A percentile compares a stretch with the other conserved stretches of the same genome.
phyloP scores from a whole-genome alignment of 225 moss, liverwort and hornwort genomes.

The Bryum argenteum region DNA sequence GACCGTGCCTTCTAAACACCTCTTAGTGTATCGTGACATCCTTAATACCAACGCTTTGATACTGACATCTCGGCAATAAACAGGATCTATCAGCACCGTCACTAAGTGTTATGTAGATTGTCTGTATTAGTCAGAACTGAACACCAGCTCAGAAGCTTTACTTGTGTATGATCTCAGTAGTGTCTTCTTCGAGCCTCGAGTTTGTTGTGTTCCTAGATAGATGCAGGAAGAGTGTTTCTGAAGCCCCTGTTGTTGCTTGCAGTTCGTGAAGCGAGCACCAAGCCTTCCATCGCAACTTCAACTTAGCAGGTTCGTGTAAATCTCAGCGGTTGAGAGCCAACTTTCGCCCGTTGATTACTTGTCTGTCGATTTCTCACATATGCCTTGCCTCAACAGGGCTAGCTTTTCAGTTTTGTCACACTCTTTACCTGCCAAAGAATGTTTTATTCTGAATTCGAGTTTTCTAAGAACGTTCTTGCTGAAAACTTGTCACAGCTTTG shows the following conservation, averaged over 20 bases:
- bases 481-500: constrained; percentile 7
- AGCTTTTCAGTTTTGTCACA: background rate
- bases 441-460: constrained; percentile 9
- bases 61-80: background rate
- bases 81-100: constrained; percentile 14
- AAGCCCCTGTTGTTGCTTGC: constrained; percentile 30
- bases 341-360: no score
- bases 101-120: background rate
- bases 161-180: background rate
- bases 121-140: constrained; percentile 15
- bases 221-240: constrained; percentile 3
- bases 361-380: background rate
- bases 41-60: constrained; percentile 8
- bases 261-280: constrained; percentile 87
- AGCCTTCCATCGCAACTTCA: constrained; percentile 66
- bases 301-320: constrained; percentile 60
- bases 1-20: constrained; percentile 4
- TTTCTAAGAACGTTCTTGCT: background rate
- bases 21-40: constrained; percentile 2
- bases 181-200: constrained; percentile 14
- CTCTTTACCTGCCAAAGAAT: constrained; percentile 7
- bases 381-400: background rate
- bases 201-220: background rate
- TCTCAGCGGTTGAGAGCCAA: background rate
- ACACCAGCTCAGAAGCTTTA: background rate